A percentile compares a stretch with the other conserved stretches of the same genome.
Evolutionary conservation across 345 rosid genomes (phyloP).

Genomic region (Gossypium arboreum): DNA sequence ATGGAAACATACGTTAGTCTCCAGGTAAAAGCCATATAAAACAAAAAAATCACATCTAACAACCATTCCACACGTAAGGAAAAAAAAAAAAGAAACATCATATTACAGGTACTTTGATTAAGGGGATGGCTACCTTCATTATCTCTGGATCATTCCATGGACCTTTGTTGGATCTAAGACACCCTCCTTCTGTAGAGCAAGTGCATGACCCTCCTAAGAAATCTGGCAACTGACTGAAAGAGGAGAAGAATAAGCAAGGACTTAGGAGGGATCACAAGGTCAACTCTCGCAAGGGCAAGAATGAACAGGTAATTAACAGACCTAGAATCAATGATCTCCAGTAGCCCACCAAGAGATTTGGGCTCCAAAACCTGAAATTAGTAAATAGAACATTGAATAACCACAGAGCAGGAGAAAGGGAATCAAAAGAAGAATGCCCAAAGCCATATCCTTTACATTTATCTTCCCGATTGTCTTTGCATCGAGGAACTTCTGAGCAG

Average conservation of each 20-base stretch:
- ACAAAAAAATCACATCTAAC: conserved; percentile 19
- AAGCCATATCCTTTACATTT: conserved; percentile 47
- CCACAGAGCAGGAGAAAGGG: conserved; percentile 11
- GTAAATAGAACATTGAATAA: conserved; percentile 14
- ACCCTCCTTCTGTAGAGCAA: conserved; percentile 80
- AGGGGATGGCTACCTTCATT: conserved; percentile 61
- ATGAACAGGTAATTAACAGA: conserved; percentile 25
- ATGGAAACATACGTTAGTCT: conserved; percentile 21
- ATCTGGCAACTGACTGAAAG: conserved; percentile 86
- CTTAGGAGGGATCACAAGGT: background rate
- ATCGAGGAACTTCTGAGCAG: conserved; percentile 93
- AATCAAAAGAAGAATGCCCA: conserved; percentile 17
- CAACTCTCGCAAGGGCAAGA: background rate
- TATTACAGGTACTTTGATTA: background rate
- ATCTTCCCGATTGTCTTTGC: conserved; percentile 78
- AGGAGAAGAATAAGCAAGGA: background rate
- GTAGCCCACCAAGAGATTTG: conserved; percentile 60
- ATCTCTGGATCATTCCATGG: conserved; percentile 93
- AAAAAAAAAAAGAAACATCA: background rate
- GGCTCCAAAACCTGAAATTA: conserved; percentile 79
- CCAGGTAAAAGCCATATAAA: conserved; percentile 1
- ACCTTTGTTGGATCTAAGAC: conserved; percentile 89
- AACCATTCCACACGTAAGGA: conserved; percentile 9
- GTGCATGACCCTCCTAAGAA: conserved; percentile 94
- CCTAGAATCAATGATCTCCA: conserved; percentile 84